Evolutionary conservation across 2,329 filamentous ascomycete genomes (phyloP).

Genomic region (Drechslerella coelobrocha): DNA sequence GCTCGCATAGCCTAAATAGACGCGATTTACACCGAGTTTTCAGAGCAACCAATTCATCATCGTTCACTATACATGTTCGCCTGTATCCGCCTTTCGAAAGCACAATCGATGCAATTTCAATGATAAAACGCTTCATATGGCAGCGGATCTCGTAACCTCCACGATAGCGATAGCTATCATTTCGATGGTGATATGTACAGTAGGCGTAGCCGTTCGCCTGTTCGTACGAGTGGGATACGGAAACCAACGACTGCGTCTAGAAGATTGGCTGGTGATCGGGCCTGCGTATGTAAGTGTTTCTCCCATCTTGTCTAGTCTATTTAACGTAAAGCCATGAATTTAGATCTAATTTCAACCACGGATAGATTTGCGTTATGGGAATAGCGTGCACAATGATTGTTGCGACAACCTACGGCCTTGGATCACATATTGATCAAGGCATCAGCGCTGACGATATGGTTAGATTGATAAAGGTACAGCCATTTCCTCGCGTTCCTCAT

Average conservation of each 20-base stretch:
- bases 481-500: neutral
- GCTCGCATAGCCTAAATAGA: neutral
- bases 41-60: neutral
- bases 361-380: constrained; percentile 16
- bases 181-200: constrained; percentile 28
- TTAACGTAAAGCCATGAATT: neutral
- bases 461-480: constrained; percentile 26
- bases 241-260: constrained; percentile 20
- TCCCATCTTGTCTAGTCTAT: neutral
- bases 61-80: too few relatives aligned
- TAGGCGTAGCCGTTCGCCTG: constrained; percentile 9
- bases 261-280: constrained; percentile 32
- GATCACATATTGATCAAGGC: constrained; percentile 12
- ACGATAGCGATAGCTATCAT: constrained; percentile 7
- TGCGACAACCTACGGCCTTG: constrained; percentile 10
- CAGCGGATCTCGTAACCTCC: neutral
- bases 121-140: too few relatives aligned
- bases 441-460: constrained; percentile 12
- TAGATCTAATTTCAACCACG: too few relatives aligned
- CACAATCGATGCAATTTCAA: too few relatives aligned
- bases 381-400: constrained; percentile 14
- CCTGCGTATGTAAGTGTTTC: constrained; percentile 23
- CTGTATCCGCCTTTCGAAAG: too few relatives aligned
- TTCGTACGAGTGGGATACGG: constrained; percentile 13
- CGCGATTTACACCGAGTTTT: neutral